Evolutionary conservation across 495 filamentous ascomycete genomes (phyloP).

Genomic region (Poronia punctata): DNA sequence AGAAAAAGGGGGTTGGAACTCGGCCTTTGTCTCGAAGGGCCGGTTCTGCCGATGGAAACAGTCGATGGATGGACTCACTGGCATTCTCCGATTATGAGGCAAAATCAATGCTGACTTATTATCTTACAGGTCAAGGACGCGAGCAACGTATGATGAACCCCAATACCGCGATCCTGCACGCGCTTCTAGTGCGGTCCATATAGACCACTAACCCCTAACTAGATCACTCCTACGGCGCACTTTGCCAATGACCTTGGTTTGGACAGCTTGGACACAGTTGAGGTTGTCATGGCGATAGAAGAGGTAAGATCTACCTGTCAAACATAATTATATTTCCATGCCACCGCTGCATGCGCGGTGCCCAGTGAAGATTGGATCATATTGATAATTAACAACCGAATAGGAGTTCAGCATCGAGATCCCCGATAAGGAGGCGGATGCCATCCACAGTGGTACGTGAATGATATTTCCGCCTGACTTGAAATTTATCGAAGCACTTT

Average conservation of each 20-base stretch:
- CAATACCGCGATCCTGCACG: not conserved
- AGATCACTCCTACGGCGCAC: conserved; percentile 79
- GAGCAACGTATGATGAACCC: conserved; percentile 53
- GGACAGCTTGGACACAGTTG: conserved; percentile 95
- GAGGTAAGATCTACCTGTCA: no score
- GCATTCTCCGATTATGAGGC: not conserved
- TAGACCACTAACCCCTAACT: conserved; percentile 17
- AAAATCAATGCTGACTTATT: conserved; percentile 18
- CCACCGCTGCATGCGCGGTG: not conserved
- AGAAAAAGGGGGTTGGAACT: no score
- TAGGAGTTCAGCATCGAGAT: conserved; percentile 99
- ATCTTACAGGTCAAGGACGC: conserved; percentile 61
- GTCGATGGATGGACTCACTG: no score
- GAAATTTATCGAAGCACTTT: no score
- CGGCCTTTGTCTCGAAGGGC: not conserved
- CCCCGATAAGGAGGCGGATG: conserved; percentile 96
- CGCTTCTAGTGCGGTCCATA: not conserved
- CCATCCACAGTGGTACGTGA: conserved; percentile 90
- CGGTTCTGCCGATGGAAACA: not conserved
- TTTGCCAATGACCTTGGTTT: conserved; percentile 94
- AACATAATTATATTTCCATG: no score
- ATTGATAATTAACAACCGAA: conserved; percentile 25
- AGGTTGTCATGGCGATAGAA: conserved; percentile 99
- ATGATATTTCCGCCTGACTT: not conserved
- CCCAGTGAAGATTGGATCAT: no score